phyloP scores from a whole-genome alignment of 1,284 basidiomycete genomes.

The Rhodotorula mucilaginosa region DNA sequence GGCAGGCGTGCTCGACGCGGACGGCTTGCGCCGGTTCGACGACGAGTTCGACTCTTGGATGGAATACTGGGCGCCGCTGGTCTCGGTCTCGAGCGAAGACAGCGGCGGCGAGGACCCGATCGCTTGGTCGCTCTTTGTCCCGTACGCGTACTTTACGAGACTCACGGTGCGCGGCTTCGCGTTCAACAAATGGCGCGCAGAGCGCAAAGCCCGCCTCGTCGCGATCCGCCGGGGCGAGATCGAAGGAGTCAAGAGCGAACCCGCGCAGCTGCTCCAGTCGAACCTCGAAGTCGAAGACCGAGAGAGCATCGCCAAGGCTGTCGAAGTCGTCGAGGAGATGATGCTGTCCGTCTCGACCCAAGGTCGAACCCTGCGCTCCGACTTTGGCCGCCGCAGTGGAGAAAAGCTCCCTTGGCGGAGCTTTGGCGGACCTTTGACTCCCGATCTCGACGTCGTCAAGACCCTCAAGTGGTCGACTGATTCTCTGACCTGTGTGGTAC shows the following conservation, averaged over 20 bases:
- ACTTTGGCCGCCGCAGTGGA: conserved; percentile 1
- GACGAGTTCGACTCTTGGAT: conserved; percentile 32
- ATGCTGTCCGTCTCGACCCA: conserved; percentile 30
- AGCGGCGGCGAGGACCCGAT: conserved; percentile 19
- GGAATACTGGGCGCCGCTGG: conserved; percentile 36
- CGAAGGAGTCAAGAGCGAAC: neutral
- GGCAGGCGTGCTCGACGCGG: conserved; percentile 24
- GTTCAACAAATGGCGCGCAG: conserved; percentile 37
- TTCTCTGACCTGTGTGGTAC: conserved; percentile 36
- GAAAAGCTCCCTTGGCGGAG: conserved; percentile 6
- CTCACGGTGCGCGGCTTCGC: conserved; percentile 35
- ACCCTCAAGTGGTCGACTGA: conserved; percentile 36
- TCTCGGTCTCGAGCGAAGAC: conserved; percentile 5
- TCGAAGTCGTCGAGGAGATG: conserved; percentile 26
- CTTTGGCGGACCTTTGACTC: conserved; percentile 4
- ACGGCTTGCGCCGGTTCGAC: conserved; percentile 26
- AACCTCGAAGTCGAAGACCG: conserved; percentile 21
- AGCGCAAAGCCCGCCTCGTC: conserved; percentile 19
- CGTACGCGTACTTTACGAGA: conserved; percentile 34
- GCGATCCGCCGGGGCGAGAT: neutral
- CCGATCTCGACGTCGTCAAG: conserved; percentile 23
- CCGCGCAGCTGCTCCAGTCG: neutral
- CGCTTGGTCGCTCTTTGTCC: conserved; percentile 26
- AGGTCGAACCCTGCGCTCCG: conserved; percentile 13
- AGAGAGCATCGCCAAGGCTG: conserved; percentile 21